Evolutionary conservation across 2,329 filamentous ascomycete species (phyloP).

Genomic region (Fusarium chaquense): DNA sequence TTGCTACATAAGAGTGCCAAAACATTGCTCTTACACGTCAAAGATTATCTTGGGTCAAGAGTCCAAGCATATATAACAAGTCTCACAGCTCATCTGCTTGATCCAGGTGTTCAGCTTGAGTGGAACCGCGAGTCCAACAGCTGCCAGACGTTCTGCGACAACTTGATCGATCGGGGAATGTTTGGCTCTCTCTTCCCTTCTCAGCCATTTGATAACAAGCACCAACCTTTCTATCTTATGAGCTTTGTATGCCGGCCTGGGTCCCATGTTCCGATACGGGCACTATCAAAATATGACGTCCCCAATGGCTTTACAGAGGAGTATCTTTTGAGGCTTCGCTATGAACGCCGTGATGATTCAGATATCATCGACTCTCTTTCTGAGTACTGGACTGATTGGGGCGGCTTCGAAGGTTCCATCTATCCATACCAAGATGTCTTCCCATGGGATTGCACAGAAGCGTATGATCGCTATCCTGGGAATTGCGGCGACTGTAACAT

Average conservation of each 20-base stretch:
- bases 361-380: conserved; percentile 56
- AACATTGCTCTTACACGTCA: conserved; percentile 36
- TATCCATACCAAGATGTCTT: conserved; percentile 57
- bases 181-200: conserved; percentile 49
- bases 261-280: conserved; percentile 36
- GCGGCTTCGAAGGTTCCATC: conserved; percentile 51
- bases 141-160: conserved; percentile 54
- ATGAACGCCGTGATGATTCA: conserved; percentile 54
- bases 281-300: conserved; percentile 51
- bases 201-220: background rate
- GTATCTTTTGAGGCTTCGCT: conserved; percentile 55
- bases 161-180: conserved; percentile 47
- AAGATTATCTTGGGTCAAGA: conserved; percentile 40
- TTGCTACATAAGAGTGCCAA: conserved; percentile 23
- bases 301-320: conserved; percentile 57
- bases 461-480: conserved; percentile 52
- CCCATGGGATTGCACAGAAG: conserved; percentile 61
- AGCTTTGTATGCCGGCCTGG: conserved; percentile 54
- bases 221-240: conserved; percentile 52
- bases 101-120: conserved; percentile 42
- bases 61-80: conserved; percentile 49
- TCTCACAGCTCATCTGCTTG: conserved; percentile 47
- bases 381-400: conserved; percentile 62
- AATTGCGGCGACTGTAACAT: conserved; percentile 56
- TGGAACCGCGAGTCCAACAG: conserved; percentile 52